These are phyloP conservation scores for Chlamydomonas schloesseri DNA, from an alignment of 139 green algal species.

Conservation along the genomic window DNA sequence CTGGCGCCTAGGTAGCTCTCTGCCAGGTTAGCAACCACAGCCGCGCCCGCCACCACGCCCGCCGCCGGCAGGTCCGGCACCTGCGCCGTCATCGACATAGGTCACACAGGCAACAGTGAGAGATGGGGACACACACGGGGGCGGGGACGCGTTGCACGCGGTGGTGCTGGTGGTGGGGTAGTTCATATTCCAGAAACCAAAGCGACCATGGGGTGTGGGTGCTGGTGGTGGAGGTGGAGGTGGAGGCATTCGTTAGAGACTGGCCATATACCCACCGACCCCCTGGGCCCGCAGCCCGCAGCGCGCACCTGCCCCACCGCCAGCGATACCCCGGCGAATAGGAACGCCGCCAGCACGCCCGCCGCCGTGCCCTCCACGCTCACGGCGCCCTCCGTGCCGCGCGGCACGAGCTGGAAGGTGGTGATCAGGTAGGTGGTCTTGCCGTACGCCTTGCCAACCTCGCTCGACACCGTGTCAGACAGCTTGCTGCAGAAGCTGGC, in stretches of 20 bases:
- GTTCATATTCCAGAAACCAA: too few species aligned
- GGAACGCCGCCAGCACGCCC: constrained; percentile 75
- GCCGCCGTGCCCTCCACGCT: constrained; percentile 93
- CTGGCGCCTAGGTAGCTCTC: constrained; percentile 92
- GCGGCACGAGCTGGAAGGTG: constrained; percentile 84
- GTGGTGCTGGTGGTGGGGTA: too few species aligned
- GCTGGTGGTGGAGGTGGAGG: too few species aligned
- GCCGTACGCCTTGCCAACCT: constrained; percentile 98
- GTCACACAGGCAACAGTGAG: too few species aligned
- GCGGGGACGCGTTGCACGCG: too few species aligned
- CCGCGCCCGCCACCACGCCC: constrained; percentile 60
- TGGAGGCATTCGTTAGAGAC: too few species aligned
- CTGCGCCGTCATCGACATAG: too few species aligned
- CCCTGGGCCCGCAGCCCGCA: too few species aligned
- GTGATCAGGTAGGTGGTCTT: constrained; percentile 92
- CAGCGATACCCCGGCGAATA: constrained; percentile 69
- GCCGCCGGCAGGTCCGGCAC: constrained; percentile 50
- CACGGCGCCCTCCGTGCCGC: constrained; percentile 96
- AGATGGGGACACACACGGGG: too few species aligned
- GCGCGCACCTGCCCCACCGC: constrained; percentile 69
- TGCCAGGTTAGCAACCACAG: constrained; percentile 87
- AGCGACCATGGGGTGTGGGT: too few species aligned
- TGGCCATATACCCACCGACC: too few species aligned
- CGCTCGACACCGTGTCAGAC: constrained; percentile 93
- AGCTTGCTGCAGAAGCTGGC: constrained; percentile 86